Conservation (phyloP, 1,284 basidiomycete genomes). For the Fomitopsis betulina region DNA sequence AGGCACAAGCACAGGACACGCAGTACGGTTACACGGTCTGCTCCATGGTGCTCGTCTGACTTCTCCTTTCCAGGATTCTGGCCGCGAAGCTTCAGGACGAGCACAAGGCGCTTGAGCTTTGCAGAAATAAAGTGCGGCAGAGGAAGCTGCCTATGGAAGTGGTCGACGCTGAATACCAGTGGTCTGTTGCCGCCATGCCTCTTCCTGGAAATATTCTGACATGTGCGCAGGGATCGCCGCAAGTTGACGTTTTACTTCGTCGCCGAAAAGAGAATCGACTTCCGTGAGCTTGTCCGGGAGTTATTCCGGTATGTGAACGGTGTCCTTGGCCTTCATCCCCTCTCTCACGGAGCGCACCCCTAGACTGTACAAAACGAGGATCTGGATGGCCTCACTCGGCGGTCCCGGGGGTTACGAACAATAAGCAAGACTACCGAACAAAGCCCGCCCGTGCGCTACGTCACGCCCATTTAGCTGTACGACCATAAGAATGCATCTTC, state of each 20-base stretch:
- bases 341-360: neutral
- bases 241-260: slow-evolving; percentile 98
- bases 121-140: slow-evolving; percentile 86
- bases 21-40: slow-evolving; percentile 53
- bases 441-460: neutral
- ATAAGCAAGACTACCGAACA: slow-evolving; percentile 6
- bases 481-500: neutral
- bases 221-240: slow-evolving; percentile 75
- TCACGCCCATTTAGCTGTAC: neutral
- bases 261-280: slow-evolving; percentile 95
- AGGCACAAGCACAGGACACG: slow-evolving; percentile 81
- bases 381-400: slow-evolving; percentile 69
- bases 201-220: neutral
- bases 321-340: neutral
- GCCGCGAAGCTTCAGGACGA: slow-evolving; percentile 86
- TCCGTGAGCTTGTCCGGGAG: slow-evolving; percentile 92
- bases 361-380: slow-evolving; percentile 74
- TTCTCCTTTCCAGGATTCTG: slow-evolving; percentile 49
- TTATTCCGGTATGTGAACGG: slow-evolving; percentile 67
- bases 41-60: neutral
- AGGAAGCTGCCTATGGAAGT: slow-evolving; percentile 98
- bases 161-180: slow-evolving; percentile 97
- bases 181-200: slow-evolving; percentile 45
- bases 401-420: slow-evolving; percentile 25
- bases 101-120: slow-evolving; percentile 86